Evolutionary conservation across 2,329 filamentous ascomycete genomes (phyloP), one percentile per base, ranked within the genome.

Genomic region (Metarhizium anisopliae): DNA sequence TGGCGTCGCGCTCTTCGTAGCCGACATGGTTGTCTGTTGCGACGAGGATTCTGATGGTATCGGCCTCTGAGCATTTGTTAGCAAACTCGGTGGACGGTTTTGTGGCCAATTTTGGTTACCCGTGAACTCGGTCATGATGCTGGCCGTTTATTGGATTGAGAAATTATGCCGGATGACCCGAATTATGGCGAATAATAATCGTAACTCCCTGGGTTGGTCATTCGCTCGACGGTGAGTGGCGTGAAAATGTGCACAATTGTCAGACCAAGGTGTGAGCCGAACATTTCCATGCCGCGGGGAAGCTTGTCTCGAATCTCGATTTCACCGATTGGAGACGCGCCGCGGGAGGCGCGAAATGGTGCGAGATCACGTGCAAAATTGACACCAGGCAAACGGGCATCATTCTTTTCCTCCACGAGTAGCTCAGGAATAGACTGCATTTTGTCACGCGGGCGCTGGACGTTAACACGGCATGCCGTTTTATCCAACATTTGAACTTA

Each of bases 1-100:
- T 89, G 1, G 90, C 83, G 70, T 99, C 92, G 64, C 92, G 86
- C 73, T 99, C 94, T 67, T 90, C 89, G 72, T 91, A 97, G 53
- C 94, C 94, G 58, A 99, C 94, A 87, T 99, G 94, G 64, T 95
- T 97, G 70, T 99, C 94, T 16, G 93, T 97, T 43, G 94, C 87
- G 58, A 99, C 81, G 42, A 99, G 84, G 61, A 99, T 94, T 61
- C 90, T 90, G 66, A 99, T 96, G 0, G 90, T 95, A 74, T 99
- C 90, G 63, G 88, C 73, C 55, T 75, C 78, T 80, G 30, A 49
- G 45, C 35, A 10, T 18, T 30, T 32, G 18, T 42, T 30, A 49
- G 54, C 18, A 25, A 4, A 36, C 3, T 7, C 7, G 7, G 14
- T 20, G 32, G 16, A n/a, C 50, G 4, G 20, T 14, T 14, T 38